A percentile compares a stretch with the other conserved stretches of the same genome.
Conservation (phyloP, 768 basidiomycete species). For the Cystobasidium ongulense region DNA sequence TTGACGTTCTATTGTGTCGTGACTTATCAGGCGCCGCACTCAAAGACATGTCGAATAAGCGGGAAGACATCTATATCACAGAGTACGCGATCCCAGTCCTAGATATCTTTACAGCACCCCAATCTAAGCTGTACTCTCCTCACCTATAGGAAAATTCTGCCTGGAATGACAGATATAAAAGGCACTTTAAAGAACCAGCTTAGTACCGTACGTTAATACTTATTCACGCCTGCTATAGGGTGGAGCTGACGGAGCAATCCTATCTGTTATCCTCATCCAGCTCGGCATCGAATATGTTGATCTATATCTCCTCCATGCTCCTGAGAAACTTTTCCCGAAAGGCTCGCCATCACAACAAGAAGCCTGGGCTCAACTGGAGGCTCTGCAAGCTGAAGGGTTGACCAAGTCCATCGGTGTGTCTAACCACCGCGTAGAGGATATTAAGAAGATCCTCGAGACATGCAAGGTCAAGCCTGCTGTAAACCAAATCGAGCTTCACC, state of each 20-base stretch:
- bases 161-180: constrained; percentile 20
- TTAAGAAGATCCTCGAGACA: constrained; percentile 18
- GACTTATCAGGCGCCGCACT: constrained; percentile 9
- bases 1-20: background rate
- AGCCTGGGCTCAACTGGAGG: constrained; percentile 28
- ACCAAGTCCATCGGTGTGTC: constrained; percentile 28
- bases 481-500: constrained; percentile 34
- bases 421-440: constrained; percentile 26
- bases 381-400: constrained; percentile 19
- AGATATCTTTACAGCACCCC: background rate
- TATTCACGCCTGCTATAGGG: too few species aligned
- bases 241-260: background rate
- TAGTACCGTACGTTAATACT: background rate
- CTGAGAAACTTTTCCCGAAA: constrained; percentile 28
- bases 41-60: background rate
- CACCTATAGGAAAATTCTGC: constrained; percentile 9
- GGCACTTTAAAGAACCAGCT: constrained; percentile 30
- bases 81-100: background rate
- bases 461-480: constrained; percentile 14
- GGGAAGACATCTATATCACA: constrained; percentile 26
- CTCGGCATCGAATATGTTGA: constrained; percentile 27
- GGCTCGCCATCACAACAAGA: constrained; percentile 20
- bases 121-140: background rate
- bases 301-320: constrained; percentile 31
- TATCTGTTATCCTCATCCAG: background rate